Percentiles rank a stretch among this genome's conserved stretches.
phyloP scores from a whole-genome alignment of 768 basidiomycete species.

The Tulasnella calospora region DNA sequence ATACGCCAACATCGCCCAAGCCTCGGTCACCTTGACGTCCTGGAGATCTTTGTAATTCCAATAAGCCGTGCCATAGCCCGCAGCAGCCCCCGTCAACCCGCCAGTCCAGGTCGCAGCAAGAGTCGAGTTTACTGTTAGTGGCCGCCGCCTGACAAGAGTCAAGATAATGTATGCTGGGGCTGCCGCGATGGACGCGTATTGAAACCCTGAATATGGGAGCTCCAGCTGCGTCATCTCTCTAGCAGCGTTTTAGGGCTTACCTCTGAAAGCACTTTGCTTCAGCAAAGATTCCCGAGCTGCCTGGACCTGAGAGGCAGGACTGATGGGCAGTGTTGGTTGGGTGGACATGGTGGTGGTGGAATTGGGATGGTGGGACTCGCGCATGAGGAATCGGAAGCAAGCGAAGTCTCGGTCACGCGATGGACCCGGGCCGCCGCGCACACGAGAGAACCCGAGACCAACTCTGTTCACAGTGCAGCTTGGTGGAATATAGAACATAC shows the following conservation, averaged over 20 bases:
- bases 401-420: conserved; percentile 11
- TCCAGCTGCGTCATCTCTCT: neutral
- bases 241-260: neutral
- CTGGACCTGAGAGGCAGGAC: neutral
- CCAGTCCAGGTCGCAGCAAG: conserved; percentile 72
- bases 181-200: conserved; percentile 55
- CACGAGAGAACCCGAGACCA: conserved; percentile 2
- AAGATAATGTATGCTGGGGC: conserved; percentile 58
- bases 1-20: conserved; percentile 2
- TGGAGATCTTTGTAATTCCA: conserved; percentile 15
- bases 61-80: conserved; percentile 1
- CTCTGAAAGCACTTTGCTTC: conserved; percentile 16
- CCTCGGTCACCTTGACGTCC: neutral
- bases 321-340: neutral
- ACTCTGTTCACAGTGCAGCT: neutral
- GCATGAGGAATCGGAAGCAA: neutral
- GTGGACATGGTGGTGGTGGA: conserved; percentile 10
- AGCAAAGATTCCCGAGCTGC: neutral
- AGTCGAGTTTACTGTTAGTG: conserved; percentile 56
- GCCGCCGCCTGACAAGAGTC: conserved; percentile 51
- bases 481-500: neutral
- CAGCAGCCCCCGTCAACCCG: conserved; percentile 51
- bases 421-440: neutral
- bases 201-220: conserved; percentile 48
- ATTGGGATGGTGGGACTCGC: neutral